phyloP scores from a whole-genome alignment of 1,284 basidiomycete genomes.

The Apiotrichum sp. region DNA sequence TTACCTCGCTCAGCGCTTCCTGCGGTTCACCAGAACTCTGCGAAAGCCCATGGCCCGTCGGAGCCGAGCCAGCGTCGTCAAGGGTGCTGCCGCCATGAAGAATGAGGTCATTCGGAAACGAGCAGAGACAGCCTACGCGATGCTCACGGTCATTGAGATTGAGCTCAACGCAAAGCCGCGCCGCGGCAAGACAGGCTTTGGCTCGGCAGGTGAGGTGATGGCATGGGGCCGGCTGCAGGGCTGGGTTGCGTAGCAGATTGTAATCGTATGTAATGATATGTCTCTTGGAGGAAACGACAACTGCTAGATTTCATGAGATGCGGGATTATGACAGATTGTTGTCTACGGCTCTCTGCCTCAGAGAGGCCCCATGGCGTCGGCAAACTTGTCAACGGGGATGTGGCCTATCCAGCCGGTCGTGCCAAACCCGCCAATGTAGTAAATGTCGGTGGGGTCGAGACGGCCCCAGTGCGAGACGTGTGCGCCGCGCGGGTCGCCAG shows the following conservation, averaged over 20 bases:
- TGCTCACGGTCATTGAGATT: conserved; percentile 10
- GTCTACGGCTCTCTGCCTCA: neutral
- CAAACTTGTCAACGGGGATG: conserved; percentile 54
- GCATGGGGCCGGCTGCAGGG: neutral
- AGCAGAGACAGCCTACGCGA: conserved; percentile 9
- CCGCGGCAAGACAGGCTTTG: neutral
- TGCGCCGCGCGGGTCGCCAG: conserved; percentile 26
- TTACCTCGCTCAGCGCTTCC: conserved; percentile 32
- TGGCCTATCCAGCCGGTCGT: conserved; percentile 57
- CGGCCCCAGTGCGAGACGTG: conserved; percentile 41
- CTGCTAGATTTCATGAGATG: neutral
- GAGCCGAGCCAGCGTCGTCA: neutral
- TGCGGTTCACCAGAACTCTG: conserved; percentile 24
- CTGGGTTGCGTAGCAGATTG: neutral
- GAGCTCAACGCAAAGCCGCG: neutral
- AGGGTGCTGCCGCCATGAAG: neutral
- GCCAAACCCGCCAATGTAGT: conserved; percentile 63
- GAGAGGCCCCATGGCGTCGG: conserved; percentile 23
- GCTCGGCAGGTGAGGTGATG: neutral
- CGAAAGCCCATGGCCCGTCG: conserved; percentile 22
- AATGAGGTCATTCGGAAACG: conserved; percentile 4
- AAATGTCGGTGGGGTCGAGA: conserved; percentile 48
- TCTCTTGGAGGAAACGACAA: neutral
- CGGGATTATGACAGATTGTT: too few relatives aligned
- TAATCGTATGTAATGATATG: too few relatives aligned